Base-by-base conservation (phyloP, 192 early-diverging fungal genomes). In the Irineochytrium annulatum region DNA sequence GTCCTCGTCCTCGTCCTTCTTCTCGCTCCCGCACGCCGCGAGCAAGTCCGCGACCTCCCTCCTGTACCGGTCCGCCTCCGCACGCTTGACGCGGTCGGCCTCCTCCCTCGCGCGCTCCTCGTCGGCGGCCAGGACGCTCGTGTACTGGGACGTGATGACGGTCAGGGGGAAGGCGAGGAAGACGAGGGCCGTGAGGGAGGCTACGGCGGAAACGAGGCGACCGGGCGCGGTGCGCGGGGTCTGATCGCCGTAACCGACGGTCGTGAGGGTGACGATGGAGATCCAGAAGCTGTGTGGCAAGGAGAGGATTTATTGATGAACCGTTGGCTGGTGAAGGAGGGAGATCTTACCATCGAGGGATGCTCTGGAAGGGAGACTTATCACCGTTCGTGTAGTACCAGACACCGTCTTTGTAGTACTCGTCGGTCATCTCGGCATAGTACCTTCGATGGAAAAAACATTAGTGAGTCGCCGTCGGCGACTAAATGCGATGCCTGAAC, bases 71-170 rank as follows among this genome's bases (percentile, higher is more conserved):
- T n/a, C n/a, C n/a, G n/a, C n/a, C 16, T 52, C 32, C 11, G 8
- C 32, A 8, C 19, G 11, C 51, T 35, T 35, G 8, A 13, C 19
- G 16, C 33, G 52, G 1, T 39, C 32, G 4, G 62, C 54, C 33
- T 64, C 62, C 1, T 8, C 19, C 1, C 39, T 20, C 3, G 19
- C 20, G 4, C 28, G 14, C 20, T 56, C 53, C 39, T 62, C 46
- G 19, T 62, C 52, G 24, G 34, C 41, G 29, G 32, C 14, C 17
- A 54, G 31, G n/a, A 65, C 35, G 37, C 63, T 33, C 3, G 68
- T 30, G 46, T 70, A 70, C 59, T 70, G 68, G 43, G 51, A 71
- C 3, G 68, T 69, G 54, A 70, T 70, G 43, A 70, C 65, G 57
- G 60, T 65, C 13, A 70, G 67, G 17, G 68, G 68, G 59, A 70